These are phyloP conservation scores for Emericellopsis cladophorae DNA, from an alignment of 2,329 filamentous ascomycete species.

Conservation along the genomic window DNA sequence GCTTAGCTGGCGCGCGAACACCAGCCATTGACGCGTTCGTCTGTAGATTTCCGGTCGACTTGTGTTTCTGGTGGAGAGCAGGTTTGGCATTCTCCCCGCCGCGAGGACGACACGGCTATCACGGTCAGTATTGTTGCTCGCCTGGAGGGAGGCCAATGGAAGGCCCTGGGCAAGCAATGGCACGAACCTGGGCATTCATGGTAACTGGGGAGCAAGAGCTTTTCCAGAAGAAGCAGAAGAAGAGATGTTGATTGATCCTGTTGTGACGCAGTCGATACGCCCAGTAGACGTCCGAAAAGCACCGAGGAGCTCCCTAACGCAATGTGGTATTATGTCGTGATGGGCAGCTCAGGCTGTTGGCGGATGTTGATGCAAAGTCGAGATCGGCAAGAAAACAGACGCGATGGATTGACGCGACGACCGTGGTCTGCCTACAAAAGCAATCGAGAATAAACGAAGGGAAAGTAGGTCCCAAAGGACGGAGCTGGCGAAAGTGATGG, in stretches of 20 bases:
- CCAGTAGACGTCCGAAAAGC: background rate
- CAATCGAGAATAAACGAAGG: too few species aligned
- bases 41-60: constrained; percentile 55
- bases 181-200: constrained; percentile 23
- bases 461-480: too few species aligned
- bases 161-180: background rate
- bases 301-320: background rate
- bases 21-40: constrained; percentile 13
- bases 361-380: background rate
- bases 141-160: background rate
- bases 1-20: constrained; percentile 44
- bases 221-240: too few species aligned
- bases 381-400: background rate
- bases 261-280: constrained; percentile 9
- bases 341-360: too few species aligned
- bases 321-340: background rate
- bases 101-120: constrained; percentile 25
- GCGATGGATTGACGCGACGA: background rate
- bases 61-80: constrained; percentile 64
- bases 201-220: background rate
- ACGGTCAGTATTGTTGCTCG: too few species aligned
- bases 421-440: too few species aligned
- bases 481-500: too few species aligned
- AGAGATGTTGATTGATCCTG: constrained; percentile 3
- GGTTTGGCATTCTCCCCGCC: constrained; percentile 41